A percentile compares a stretch with the other conserved stretches of the same genome.
Evolutionary conservation across 139 green algal genomes (phyloP).

Genomic region (Volvox reticuliferus): DNA sequence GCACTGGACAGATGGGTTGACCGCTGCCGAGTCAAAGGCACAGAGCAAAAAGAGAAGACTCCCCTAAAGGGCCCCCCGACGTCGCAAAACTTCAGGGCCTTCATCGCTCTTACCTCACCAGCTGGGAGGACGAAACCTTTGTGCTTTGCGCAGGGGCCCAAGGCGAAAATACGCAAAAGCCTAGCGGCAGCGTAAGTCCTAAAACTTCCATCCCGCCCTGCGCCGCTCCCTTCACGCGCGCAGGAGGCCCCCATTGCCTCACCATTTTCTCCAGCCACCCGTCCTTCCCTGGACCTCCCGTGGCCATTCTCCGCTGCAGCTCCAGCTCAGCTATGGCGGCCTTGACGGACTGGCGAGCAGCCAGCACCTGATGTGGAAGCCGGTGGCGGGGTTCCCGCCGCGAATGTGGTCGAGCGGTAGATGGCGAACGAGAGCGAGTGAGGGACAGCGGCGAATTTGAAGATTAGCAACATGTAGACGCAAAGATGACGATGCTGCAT

Average conservation of each 20-base stretch:
- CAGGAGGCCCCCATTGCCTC: background rate
- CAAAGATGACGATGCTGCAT: background rate
- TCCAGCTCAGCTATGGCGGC: slow-evolving; percentile 23
- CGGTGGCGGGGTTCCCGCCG: background rate
- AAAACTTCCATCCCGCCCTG: too few relatives aligned
- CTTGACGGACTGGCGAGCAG: background rate
- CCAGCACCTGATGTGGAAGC: background rate
- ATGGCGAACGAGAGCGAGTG: background rate
- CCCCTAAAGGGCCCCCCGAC: too few relatives aligned
- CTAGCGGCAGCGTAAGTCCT: too few relatives aligned
- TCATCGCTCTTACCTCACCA: too few relatives aligned
- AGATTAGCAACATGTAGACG: background rate
- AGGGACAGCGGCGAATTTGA: background rate
- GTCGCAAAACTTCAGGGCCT: too few relatives aligned
- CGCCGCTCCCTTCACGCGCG: background rate
- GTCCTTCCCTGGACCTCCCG: background rate
- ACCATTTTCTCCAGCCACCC: slow-evolving; percentile 43
- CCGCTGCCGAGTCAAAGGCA: too few relatives aligned
- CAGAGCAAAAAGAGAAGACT: too few relatives aligned
- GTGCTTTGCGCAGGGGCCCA: too few relatives aligned
- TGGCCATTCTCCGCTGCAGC: slow-evolving; percentile 3
- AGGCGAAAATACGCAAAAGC: too few relatives aligned
- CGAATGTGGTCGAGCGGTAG: too few relatives aligned
- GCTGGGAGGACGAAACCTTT: too few relatives aligned
- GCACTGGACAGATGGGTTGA: too few relatives aligned